phyloP scores from a whole-genome alignment of 371 early-diverging fungal species.

The Rozella allomycis region DNA sequence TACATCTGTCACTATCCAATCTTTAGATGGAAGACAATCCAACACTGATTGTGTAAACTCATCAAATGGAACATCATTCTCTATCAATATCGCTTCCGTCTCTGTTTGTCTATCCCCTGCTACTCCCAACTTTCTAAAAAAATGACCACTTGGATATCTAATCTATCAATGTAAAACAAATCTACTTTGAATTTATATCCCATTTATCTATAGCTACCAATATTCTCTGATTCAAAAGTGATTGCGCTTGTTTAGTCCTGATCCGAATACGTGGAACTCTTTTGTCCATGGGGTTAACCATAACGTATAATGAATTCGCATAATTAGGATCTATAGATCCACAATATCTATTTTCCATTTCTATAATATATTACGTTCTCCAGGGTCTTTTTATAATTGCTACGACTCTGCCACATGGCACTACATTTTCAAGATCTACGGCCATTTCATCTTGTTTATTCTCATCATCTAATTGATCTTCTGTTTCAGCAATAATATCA shows the following conservation, averaged over 20 bases:
- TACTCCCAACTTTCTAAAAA: constrained; percentile 63
- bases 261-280: constrained; percentile 76
- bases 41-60: constrained; percentile 69
- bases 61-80: constrained; percentile 82
- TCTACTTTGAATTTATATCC: constrained; percentile 43
- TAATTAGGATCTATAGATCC: too few relatives aligned
- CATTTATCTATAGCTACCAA: constrained; percentile 77
- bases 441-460: constrained; percentile 51
- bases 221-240: constrained; percentile 53
- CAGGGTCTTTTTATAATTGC: constrained; percentile 82
- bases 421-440: constrained; percentile 78
- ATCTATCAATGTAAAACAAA: neutral
- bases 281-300: constrained; percentile 70
- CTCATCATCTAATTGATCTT: constrained; percentile 1
- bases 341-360: too few relatives aligned
- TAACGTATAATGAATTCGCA: too few relatives aligned
- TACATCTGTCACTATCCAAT: constrained; percentile 41
- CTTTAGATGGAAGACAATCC: constrained; percentile 57
- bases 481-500: constrained; percentile 46
- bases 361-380: too few relatives aligned
- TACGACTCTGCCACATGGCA: constrained; percentile 68
- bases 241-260: constrained; percentile 60
- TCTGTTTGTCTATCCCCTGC: constrained; percentile 83
- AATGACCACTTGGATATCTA: constrained; percentile 72
- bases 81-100: constrained; percentile 77